Evolutionary conservation across 192 early-diverging fungal species (phyloP), one percentile per base, ranked within the genome.

Genomic region (Backusella tarrabulga): DNA sequence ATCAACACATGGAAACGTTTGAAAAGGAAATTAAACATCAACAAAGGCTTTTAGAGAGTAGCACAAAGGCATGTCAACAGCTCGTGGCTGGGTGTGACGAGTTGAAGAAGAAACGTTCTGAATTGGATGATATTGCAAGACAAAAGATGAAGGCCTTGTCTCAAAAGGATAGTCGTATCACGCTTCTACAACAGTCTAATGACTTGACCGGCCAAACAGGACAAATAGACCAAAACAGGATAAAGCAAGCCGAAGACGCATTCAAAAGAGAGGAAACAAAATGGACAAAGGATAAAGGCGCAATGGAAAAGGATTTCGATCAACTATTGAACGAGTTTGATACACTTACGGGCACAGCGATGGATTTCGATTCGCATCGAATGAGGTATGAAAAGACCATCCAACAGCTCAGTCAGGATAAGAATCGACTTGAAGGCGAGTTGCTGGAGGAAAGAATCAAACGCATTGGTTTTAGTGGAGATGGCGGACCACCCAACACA

Each of bases 241-340:
- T 63, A 63, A 63, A 63, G 12, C 56, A 42, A 23, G 34, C 67
- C 21, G 34, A 71, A 67, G 34, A n/a, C 5, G 41, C 19, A 14
- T 52, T 75, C 12, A 26, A 29, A 63, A 26, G 12, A 0, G 23
- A 26, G 19, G 78, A 79, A 71, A 40, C 35, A 26, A 68, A 34
- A 41, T 79, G 78, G 78, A 71, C 67, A 50, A 52, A 40, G 26
- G 73, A 79, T 42, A 75, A 42, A 23, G 32, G 60, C 4, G 67
- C 71, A 46, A 76, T 85, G 63, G 76, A 82, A 75, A 67, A 72
- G 14, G 80, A 85, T 35, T 79, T 85, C 12, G 85, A 87, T 67
- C 81, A 79, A 6, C 77, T 85, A 12, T 50, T 83, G n/a, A 77
- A 71, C 32, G 79, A 87, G 60, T 87, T 83, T 73, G 85, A 87